A percentile compares a stretch with the other conserved stretches of the same genome.
Evolutionary conservation across 352 stramenopile species (phyloP).

Genomic region (Pythium oligandrum): DNA sequence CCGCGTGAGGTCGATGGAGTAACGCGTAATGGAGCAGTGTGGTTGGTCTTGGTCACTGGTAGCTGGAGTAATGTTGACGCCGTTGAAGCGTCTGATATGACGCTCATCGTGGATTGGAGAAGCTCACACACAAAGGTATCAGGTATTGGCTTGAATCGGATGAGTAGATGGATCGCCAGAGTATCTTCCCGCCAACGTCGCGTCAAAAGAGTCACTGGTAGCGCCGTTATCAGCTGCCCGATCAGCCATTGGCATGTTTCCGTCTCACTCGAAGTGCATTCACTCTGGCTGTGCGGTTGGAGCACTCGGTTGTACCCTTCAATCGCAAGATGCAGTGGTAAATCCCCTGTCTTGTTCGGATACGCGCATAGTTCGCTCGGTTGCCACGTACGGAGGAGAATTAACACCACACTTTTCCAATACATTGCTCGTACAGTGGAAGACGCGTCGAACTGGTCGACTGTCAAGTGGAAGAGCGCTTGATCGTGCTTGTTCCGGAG

Average conservation of each 20-base stretch:
- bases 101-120: constrained; percentile 1
- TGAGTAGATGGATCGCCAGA: constrained; percentile 12
- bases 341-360: constrained; percentile 33
- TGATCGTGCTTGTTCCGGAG: constrained; percentile 32
- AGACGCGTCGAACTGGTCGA: constrained; percentile 23
- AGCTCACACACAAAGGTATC: constrained; percentile 8
- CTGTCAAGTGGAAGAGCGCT: constrained; percentile 37
- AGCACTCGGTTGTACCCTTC: constrained; percentile 19
- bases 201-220: constrained; percentile 6
- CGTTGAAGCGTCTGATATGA: no score
- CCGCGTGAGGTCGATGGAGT: constrained; percentile 30
- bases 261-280: not conserved
- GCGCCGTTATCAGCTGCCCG: not conserved
- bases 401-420: constrained; percentile 30
- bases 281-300: not conserved
- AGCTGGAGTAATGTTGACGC: constrained; percentile 16
- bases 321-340: constrained; percentile 51
- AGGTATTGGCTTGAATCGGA: constrained; percentile 1
- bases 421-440: constrained; percentile 8
- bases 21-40: constrained; percentile 61
- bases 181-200: constrained; percentile 9
- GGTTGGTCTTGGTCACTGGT: constrained; percentile 30
- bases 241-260: constrained; percentile 15
- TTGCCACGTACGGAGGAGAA: constrained; percentile 35
- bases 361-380: constrained; percentile 19